phyloP scores from a whole-genome alignment of 306 rosid species.

The Arachis stenosperma region DNA sequence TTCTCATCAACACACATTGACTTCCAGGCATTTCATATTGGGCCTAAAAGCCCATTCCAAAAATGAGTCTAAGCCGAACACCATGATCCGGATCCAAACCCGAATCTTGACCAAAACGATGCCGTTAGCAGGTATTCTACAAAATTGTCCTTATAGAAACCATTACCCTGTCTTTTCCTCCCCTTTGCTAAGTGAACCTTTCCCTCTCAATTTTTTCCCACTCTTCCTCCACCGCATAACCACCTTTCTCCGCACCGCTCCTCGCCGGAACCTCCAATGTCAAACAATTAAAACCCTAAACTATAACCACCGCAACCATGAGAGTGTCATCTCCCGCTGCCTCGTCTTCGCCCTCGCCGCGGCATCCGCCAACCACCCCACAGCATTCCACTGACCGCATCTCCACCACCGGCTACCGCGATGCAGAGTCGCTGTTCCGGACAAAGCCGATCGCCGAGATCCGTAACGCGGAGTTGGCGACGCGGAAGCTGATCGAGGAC shows the following conservation, averaged over 20 bases:
- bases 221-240: background rate
- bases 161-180: background rate
- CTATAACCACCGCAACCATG: slow-evolving; percentile 37
- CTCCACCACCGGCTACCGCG: slow-evolving; percentile 56
- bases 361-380: slow-evolving; percentile 45
- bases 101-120: slow-evolving; percentile 16
- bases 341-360: slow-evolving; percentile 21
- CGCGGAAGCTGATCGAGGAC: slow-evolving; percentile 81
- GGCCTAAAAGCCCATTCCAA: background rate
- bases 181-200: slow-evolving; percentile 9
- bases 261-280: slow-evolving; percentile 28
- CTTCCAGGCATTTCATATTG: slow-evolving; percentile 42
- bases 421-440: slow-evolving; percentile 84
- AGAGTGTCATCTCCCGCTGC: slow-evolving; percentile 40
- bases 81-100: background rate
- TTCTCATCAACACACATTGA: slow-evolving; percentile 53
- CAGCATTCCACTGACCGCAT: slow-evolving; percentile 30
- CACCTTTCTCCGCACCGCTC: slow-evolving; percentile 22
- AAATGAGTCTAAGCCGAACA: background rate
- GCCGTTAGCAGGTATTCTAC: background rate
- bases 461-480: slow-evolving; percentile 70
- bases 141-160: slow-evolving; percentile 18
- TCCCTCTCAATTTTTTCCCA: slow-evolving; percentile 18
- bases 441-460: slow-evolving; percentile 83
- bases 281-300: slow-evolving; percentile 35